Conservation (phyloP, 345 rosid species). For the Isatis tinctoria region DNA sequence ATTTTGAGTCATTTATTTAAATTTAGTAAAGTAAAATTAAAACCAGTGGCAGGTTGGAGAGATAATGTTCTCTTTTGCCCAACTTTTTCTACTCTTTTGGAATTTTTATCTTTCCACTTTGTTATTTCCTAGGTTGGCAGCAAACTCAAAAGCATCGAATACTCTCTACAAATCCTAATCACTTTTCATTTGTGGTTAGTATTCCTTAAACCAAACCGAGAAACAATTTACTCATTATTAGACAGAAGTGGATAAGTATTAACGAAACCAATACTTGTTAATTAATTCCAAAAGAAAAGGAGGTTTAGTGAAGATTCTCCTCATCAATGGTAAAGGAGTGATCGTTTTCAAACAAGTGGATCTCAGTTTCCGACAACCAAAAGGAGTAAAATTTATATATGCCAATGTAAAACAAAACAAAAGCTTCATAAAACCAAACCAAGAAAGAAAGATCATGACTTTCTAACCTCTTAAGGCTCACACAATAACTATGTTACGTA, state of each 20-base stretch:
- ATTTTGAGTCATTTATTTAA: not conserved
- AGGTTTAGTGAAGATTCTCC: not conserved
- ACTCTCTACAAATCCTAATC: conserved; percentile 2
- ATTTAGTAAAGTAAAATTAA: not conserved
- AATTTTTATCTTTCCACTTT: conserved; percentile 17
- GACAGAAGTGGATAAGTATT: not conserved
- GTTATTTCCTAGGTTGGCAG: conserved; percentile 32
- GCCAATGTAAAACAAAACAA: conserved; percentile 1
- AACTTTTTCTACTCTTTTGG: conserved; percentile 15
- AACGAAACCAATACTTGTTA: not conserved
- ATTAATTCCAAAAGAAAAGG: not conserved
- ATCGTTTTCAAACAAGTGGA: conserved; percentile 19
- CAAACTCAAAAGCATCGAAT: conserved; percentile 26
- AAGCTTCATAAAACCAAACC: conserved; percentile 8
- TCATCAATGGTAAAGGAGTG: not conserved
- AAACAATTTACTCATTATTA: not conserved
- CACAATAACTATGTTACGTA: not conserved
- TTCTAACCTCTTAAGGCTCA: conserved; percentile 3
- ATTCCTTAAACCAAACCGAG: conserved; percentile 6
- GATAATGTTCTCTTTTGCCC: conserved; percentile 27
- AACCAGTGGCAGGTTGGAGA: conserved; percentile 20
- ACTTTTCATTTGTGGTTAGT: not conserved
- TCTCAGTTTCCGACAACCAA: conserved; percentile 5
- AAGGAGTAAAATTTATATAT: conserved; percentile 9
- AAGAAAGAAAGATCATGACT: not conserved